Percentiles rank a stretch among this genome's conserved stretches.
Conservation (phyloP, 2,329 filamentous ascomycete species). For the Allantophomopsis cytisporea region DNA sequence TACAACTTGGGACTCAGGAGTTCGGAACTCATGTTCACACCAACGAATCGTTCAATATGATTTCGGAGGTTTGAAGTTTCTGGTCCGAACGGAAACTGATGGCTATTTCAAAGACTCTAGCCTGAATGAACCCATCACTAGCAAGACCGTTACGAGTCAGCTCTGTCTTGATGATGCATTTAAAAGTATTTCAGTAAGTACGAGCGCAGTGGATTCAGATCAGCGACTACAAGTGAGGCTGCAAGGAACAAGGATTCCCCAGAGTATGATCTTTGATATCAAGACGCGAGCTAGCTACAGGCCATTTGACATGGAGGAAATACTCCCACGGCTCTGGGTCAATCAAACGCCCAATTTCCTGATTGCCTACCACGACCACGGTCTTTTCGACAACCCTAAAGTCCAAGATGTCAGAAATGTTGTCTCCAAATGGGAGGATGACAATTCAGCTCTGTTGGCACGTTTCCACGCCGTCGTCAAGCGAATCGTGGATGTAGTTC, state of each 20-base stretch:
- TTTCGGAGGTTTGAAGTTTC: constrained; percentile 34
- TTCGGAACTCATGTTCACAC: constrained; percentile 42
- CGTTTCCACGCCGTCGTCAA: constrained; percentile 9
- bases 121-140: too few relatives aligned
- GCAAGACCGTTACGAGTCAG: too few relatives aligned
- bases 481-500: constrained; percentile 6
- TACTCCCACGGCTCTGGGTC: constrained; percentile 29
- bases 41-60: constrained; percentile 46
- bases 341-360: constrained; percentile 34
- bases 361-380: constrained; percentile 29
- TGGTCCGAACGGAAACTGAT: constrained; percentile 45
- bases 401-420: constrained; percentile 23
- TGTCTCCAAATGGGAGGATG: constrained; percentile 25
- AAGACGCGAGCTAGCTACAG: constrained; percentile 28
- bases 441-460: constrained; percentile 14
- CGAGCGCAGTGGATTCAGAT: too few relatives aligned
- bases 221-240: too few relatives aligned
- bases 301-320: constrained; percentile 8
- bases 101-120: constrained; percentile 29
- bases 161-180: constrained; percentile 5
- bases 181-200: too few relatives aligned
- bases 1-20: constrained; percentile 44
- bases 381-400: constrained; percentile 23
- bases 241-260: constrained; percentile 15
- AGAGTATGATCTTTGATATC: constrained; percentile 33